Evolutionary conservation across 305 asterid species (phyloP).

Genomic region (Solanum aculeatissimum): DNA sequence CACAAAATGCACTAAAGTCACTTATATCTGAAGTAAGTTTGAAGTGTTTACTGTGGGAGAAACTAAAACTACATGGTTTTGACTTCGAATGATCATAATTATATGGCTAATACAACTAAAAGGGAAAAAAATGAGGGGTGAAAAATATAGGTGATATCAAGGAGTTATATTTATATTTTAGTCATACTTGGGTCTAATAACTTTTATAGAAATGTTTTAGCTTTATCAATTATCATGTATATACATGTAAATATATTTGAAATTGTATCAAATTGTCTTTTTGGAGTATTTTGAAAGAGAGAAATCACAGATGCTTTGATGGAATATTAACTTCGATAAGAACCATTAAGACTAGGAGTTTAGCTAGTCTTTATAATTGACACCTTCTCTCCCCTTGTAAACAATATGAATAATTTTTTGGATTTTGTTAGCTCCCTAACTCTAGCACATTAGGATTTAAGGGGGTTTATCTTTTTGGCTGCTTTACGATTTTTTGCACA

Average conservation of each 20-base stretch:
- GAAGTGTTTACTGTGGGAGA: not conserved
- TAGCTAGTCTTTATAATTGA: too few species aligned
- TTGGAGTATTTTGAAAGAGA: too few species aligned
- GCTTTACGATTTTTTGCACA: too few species aligned
- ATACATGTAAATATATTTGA: not conserved
- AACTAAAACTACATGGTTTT: not conserved
- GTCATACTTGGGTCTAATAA: not conserved
- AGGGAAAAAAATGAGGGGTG: not conserved
- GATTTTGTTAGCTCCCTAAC: too few species aligned
- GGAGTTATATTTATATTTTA: not conserved
- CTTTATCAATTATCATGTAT: not conserved
- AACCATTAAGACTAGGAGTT: too few species aligned
- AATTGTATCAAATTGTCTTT: too few species aligned
- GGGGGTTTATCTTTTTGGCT: too few species aligned
- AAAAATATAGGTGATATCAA: not conserved
- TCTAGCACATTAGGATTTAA: too few species aligned
- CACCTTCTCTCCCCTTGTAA: too few species aligned
- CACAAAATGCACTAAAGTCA: constrained; percentile 19
- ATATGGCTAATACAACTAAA: not conserved
- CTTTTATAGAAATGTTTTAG: not conserved
- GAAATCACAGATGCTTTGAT: too few species aligned
- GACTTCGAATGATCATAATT: not conserved
- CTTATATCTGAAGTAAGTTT: not conserved
- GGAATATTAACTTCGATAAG: too few species aligned
- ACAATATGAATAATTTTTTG: too few species aligned